Conservation (phyloP, 1,284 basidiomycete species). For the Pseudozyma thailandica region DNA sequence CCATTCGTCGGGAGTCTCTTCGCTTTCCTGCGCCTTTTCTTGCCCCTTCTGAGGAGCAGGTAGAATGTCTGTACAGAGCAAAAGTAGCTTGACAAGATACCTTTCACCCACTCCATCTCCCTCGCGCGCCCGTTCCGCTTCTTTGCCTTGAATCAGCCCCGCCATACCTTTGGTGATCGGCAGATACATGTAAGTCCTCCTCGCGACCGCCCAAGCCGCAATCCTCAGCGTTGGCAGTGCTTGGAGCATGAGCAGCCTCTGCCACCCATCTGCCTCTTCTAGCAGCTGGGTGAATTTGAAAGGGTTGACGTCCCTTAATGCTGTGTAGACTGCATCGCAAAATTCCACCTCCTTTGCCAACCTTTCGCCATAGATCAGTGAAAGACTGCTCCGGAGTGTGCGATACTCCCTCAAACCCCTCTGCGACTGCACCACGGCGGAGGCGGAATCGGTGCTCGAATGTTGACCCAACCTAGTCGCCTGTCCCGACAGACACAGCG, state of each 20-base stretch:
- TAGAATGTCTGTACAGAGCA: constrained; percentile 16
- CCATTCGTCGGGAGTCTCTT: constrained; percentile 15
- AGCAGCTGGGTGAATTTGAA: constrained; percentile 14
- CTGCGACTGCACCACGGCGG: not conserved
- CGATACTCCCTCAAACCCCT: constrained; percentile 20
- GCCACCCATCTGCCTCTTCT: constrained; percentile 19
- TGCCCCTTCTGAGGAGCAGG: not conserved
- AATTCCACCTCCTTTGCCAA: not conserved
- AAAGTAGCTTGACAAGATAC: constrained; percentile 11
- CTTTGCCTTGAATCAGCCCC: not conserved
- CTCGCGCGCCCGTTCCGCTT: not conserved
- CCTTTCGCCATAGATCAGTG: not conserved
- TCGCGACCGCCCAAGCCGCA: constrained; percentile 26
- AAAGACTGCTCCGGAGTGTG: not conserved
- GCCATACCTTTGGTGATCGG: constrained; percentile 10
- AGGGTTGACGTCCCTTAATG: constrained; percentile 17
- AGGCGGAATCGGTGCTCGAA: not conserved
- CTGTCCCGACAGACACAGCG: constrained; percentile 26
- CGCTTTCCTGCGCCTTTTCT: not conserved
- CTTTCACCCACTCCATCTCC: not conserved
- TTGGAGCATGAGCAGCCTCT: constrained; percentile 25
- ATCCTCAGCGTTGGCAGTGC: constrained; percentile 12
- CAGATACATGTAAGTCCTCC: constrained; percentile 36
- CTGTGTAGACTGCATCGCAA: constrained; percentile 21
- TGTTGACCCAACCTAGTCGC: constrained; percentile 38